Base-by-base conservation (phyloP, 305 asterid species). In the Rubia peregrina region DNA sequence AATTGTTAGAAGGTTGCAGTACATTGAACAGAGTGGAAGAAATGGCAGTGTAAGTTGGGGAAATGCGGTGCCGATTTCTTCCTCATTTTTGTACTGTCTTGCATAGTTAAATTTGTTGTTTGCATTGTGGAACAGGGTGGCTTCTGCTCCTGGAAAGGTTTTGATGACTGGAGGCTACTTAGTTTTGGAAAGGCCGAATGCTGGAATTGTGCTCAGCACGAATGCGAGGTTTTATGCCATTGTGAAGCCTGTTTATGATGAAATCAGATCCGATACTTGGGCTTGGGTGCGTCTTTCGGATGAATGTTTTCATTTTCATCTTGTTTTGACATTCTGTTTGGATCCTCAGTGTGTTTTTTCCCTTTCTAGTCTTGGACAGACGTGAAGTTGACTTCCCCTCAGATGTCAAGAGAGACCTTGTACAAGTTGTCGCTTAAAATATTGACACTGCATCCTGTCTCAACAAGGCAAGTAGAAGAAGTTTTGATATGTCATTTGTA, bases 131-230 rank as follows among this genome's bases (percentile, higher is more conserved):
- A 65, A 64, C 51, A 94, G 97, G 78, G 90, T 89, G 79, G 94
- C 94, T 71, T 94, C 99, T 78, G 96, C 98, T 78, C 99, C 97
- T 60, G 99, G 99, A 61, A 91, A 94, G 85, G 98, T 94, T 78
- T 81, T 91, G 88, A 87, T 94, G 89, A 94, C 97, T 0, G 99
- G 99, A 19, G 98, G 98, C 36, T 94, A 94, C 85, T 95, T 94
- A 76, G 80, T 94, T 68, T 72, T 94, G 82, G 97, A 94, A 89
- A 88, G 96, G 89, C 99, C 97, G 30, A 88, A 91, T 83, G 95
- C 98, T 12, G 97, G 99, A 79, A 85, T 91, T 71, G 98, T 94
- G 26, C 86, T 94, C 71, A 94, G 98, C 77, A 91, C 99, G 26
- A 94, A 94, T 87, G 91, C 99, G 69, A 89, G 97, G 44, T 91